phyloP scores from a whole-genome alignment of 2,329 filamentous ascomycete genomes.

The Claviceps sp. region DNA sequence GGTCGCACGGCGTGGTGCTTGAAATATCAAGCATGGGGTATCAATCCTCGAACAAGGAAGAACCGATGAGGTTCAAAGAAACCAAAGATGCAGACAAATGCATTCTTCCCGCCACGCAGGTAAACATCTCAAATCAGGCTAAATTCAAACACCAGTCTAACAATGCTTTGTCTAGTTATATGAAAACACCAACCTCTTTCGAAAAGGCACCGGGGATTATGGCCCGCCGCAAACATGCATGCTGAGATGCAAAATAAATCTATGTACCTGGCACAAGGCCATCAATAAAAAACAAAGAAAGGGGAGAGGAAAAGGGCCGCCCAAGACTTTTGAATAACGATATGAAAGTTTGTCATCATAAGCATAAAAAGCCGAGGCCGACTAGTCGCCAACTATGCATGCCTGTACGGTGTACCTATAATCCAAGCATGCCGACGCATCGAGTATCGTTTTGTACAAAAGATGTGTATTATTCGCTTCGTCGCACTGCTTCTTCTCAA shows the following conservation, averaged over 20 bases:
- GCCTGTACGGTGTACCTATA: background rate
- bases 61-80: too few relatives aligned
- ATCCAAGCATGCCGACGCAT: background rate
- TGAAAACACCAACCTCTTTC: background rate
- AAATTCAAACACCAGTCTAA: too few relatives aligned
- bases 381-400: background rate
- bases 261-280: background rate
- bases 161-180: too few relatives aligned
- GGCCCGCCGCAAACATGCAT: background rate
- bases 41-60: too few relatives aligned
- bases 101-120: too few relatives aligned
- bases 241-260: background rate
- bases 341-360: conserved; percentile 3
- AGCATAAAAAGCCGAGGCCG: background rate
- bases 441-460: background rate
- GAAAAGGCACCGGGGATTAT: background rate
- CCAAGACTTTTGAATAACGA: conserved; percentile 2
- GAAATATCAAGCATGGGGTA: too few relatives aligned
- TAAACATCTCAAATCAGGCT: too few relatives aligned
- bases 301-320: background rate
- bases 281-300: background rate
- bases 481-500: conserved; percentile 20
- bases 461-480: conserved; percentile 1
- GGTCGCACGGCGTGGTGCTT: too few relatives aligned
- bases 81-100: too few relatives aligned